A percentile compares a stretch with the other conserved stretches of the same genome.
phyloP scores from a whole-genome alignment of 176 grass and related monocot genomes.

The Olyra latifolia region DNA sequence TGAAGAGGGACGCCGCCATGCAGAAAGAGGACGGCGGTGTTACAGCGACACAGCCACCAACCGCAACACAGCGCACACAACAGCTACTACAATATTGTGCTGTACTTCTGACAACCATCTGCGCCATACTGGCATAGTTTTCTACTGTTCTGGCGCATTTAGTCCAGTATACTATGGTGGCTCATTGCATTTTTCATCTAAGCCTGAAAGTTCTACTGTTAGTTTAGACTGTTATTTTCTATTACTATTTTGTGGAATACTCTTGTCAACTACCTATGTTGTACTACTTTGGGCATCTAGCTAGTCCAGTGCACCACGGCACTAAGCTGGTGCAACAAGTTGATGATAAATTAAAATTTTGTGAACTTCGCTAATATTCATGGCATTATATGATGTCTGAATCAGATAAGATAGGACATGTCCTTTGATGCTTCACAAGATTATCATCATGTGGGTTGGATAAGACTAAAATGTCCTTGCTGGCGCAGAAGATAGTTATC shows the following conservation, averaged over 20 bases:
- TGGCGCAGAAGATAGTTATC: slow-evolving; percentile 29
- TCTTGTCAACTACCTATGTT: background rate
- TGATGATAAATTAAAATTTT: background rate
- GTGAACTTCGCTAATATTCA: background rate
- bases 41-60: too few species aligned
- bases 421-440: slow-evolving; percentile 12
- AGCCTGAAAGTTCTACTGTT: background rate
- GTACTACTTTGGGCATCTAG: background rate
- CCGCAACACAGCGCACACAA: too few species aligned
- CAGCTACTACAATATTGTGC: background rate
- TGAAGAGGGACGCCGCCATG: too few species aligned
- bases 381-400: slow-evolving; percentile 28
- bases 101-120: background rate
- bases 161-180: background rate
- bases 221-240: background rate
- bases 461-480: slow-evolving; percentile 22
- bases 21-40: too few species aligned
- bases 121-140: background rate
- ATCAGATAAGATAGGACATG: slow-evolving; percentile 34
- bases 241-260: background rate
- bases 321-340: background rate
- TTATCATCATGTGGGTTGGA: slow-evolving; percentile 29
- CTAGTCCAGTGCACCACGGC: background rate
- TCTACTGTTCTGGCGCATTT: background rate
- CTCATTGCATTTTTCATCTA: background rate